These are phyloP conservation scores for Suhomyces wounanorum DNA, from an alignment of 1,139 yeast species.

Conservation along the genomic window DNA sequence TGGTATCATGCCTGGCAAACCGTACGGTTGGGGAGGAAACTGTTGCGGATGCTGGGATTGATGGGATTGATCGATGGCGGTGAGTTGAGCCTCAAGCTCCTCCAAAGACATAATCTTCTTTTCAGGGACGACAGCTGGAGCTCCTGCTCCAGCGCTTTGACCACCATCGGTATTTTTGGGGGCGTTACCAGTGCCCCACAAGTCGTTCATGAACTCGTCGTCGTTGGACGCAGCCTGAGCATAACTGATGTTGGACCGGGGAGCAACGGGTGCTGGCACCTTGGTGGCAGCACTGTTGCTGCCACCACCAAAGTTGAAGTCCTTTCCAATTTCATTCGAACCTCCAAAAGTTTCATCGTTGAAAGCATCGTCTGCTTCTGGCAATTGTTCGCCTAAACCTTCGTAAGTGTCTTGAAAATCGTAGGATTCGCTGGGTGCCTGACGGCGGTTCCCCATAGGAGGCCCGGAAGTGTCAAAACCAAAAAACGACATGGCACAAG, in stretches of 20 bases:
- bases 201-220: conserved; percentile 52
- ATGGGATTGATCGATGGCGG: conserved; percentile 45
- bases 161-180: conserved; percentile 20
- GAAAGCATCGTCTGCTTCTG: conserved; percentile 76
- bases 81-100: conserved; percentile 75
- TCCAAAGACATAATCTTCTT: conserved; percentile 64
- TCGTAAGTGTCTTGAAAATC: conserved; percentile 87
- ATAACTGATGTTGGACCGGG: conserved; percentile 48
- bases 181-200: conserved; percentile 48
- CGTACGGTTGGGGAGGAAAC: conserved; percentile 29
- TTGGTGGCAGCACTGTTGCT: conserved; percentile 18
- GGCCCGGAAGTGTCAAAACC: conserved; percentile 56
- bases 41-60: conserved; percentile 27
- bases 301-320: conserved; percentile 66
- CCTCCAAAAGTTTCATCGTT: conserved; percentile 89
- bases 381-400: conserved; percentile 68
- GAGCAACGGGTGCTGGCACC: conserved; percentile 17
- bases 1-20: conserved; percentile 42
- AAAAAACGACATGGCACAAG: conserved; percentile 52
- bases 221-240: conserved; percentile 50
- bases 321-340: conserved; percentile 58
- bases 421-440: conserved; percentile 34
- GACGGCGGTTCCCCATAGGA: conserved; percentile 21
- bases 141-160: neutral
- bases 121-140: conserved; percentile 22